phyloP scores from a whole-genome alignment of 208 protist genomes.

The Angomonas ambiguus region DNA sequence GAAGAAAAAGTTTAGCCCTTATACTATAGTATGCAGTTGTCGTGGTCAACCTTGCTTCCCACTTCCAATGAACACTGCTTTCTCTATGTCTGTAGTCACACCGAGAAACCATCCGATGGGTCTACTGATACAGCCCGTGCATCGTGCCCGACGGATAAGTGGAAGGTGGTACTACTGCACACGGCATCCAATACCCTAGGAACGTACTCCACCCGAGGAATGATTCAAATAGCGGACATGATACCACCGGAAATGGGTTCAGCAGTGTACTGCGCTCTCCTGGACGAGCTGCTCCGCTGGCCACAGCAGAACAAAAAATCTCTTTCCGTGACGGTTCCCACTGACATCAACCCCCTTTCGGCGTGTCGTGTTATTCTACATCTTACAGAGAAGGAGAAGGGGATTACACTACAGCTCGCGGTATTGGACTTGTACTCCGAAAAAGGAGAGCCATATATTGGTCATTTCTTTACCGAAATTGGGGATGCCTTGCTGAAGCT shows the following conservation, averaged over 20 bases:
- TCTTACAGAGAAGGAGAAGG: not conserved
- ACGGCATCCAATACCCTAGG: not conserved
- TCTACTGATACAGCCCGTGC: not conserved
- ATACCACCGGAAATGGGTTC: conserved; percentile 11
- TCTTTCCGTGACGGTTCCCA: not conserved
- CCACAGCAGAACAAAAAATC: not conserved
- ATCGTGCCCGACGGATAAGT: not conserved
- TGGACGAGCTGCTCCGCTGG: conserved; percentile 18
- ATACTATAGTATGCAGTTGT: not conserved
- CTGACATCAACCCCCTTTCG: not conserved
- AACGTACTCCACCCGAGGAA: not conserved
- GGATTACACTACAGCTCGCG: not conserved
- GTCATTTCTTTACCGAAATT: not conserved
- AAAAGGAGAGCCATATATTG: not conserved
- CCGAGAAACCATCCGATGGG: not conserved
- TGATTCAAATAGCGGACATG: not conserved
- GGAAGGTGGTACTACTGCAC: not conserved
- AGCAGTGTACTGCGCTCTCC: conserved; percentile 16
- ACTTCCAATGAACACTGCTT: not conserved
- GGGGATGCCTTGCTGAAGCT: not conserved
- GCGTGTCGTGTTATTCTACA: not conserved
- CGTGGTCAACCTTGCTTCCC: not conserved
- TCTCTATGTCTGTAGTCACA: not conserved
- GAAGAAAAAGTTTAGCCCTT: not conserved
- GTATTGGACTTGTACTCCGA: not conserved